Evolutionary conservation across 331 rosid genomes (phyloP), one percentile per base, ranked within the genome.

Genomic region (Rosa hybrid): DNA sequence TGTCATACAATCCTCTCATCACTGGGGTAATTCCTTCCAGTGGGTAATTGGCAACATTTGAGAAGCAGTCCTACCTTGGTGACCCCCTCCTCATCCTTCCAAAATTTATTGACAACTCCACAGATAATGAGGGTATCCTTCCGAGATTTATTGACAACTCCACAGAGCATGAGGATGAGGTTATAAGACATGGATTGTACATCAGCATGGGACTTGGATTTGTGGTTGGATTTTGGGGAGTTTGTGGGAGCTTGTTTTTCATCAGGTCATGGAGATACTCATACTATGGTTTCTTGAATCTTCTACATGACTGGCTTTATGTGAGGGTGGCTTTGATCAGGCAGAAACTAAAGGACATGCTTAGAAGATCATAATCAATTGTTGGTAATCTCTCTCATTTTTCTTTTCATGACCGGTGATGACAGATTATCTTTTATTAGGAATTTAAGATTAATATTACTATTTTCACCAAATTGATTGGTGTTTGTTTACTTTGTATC

Each of bases 11-110:
- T 76, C 97, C 93, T 42, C 79, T 86, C 0, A 85, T 95, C 45
- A 78, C 89, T 9, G 99, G 98, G 25, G 38, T 0, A 20, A 83
- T 93, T 53, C 90, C 94, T 53, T 8, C 85, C 5, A 85, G 74
- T 1, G 92, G 93, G 65, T 98, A 95, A 81, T 85, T 95, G 20
- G 82, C 77, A 34, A 95, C 99, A 17, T 91, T 95, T 53, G 97
- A 88, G 1, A 73, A n/a, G 59, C 82, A 85, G 4, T 87, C 98
- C 1, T 95, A 91, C 73, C 78, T 88, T 2, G 99, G 98, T 3
- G 78, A 91, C 73, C 96, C 96, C 20, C 82, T 68, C 9, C 81
- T 95, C 82, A 0, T 11, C 38, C 92, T 93, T 71, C 98, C 99
- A 7, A 2, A 23, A 0, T 94, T 90, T 80, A 79, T 91, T 4